Percentiles rank a stretch among this genome's conserved stretches.
Conservation (phyloP, 495 filamentous ascomycete genomes). For the Sphaerosporella brunnea region DNA sequence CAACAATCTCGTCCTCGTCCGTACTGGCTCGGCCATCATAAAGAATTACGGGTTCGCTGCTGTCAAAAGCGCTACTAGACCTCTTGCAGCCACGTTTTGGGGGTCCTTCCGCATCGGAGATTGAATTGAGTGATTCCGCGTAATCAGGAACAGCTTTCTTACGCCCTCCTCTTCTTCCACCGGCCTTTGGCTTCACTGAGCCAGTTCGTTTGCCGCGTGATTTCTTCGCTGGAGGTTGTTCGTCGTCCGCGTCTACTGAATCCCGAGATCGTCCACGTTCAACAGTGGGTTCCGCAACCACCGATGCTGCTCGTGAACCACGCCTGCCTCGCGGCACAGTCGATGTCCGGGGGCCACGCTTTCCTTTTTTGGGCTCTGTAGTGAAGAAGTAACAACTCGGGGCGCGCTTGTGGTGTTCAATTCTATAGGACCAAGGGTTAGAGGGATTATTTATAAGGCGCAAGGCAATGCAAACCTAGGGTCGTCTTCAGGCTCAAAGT, state of each 20-base stretch:
- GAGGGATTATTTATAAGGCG: conserved; percentile 7
- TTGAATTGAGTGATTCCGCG: background rate
- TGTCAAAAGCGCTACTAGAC: conserved; percentile 11
- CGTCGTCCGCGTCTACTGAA: conserved; percentile 5
- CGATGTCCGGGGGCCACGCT: conserved; percentile 22
- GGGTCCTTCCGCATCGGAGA: background rate
- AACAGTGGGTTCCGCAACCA: background rate
- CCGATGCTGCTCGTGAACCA: background rate
- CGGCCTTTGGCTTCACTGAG: conserved; percentile 22
- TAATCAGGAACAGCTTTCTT: conserved; percentile 34
- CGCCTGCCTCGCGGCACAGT: conserved; percentile 1
- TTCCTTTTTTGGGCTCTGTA: conserved; percentile 27
- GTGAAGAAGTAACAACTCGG: conserved; percentile 70
- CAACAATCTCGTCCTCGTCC: conserved; percentile 11
- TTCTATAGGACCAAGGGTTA: conserved; percentile 35
- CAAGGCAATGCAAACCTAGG: conserved; percentile 29
- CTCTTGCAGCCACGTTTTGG: conserved; percentile 16
- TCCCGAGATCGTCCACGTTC: background rate
- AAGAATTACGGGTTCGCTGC: conserved; percentile 15
- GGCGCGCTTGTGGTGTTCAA: conserved; percentile 68
- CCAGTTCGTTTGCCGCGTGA: background rate
- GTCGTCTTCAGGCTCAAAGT: conserved; percentile 82
- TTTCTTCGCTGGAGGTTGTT: conserved; percentile 5
- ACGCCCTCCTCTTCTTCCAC: conserved; percentile 35
- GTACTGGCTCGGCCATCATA: conserved; percentile 16